Evolutionary conservation across 2,329 filamentous ascomycete species (phyloP), one percentile per base, ranked within the genome.

Genomic region (Ascochyta lentis): DNA sequence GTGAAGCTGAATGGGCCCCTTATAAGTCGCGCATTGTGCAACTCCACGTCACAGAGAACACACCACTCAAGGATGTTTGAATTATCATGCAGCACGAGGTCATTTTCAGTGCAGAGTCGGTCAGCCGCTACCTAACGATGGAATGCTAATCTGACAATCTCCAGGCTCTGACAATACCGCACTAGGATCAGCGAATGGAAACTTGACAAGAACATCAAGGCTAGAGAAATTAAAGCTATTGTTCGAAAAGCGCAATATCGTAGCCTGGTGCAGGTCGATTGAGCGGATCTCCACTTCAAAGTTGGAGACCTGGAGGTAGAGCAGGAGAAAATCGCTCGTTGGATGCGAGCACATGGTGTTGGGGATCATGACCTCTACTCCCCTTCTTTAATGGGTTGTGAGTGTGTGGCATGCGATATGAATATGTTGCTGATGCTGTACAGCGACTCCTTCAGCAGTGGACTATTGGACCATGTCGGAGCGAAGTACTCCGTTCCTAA

Each of bases 151-250:
- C 34, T 39, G 3, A 44, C 15, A 4, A n/a, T 3, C 22, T 2
- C 6, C 26, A 68, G 65, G 22, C 3, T 54, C 34, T 54, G 64
- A 23, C 64, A 69, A 38, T 68, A 68, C 40, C 54, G 60, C 27
- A 59, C 46, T 31, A 60, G 58, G 12, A 59, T 67, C 33, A 63
- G 22, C 13, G 45, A 64, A 38, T 67, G 60, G 66, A 46, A 54
- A 7, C 40, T 56, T 12, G 60, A 64, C 50, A 69, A 67, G 48
- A 66, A 69, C 13, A 35, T 66, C 22, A 69, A 65, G 43, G 22
- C 50, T 0, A 9, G 50, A 4, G 66, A 69, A 45, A 67, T 65
- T 58, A 27, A 54, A 40, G 64, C 65, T 8, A 68, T 69, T 10
- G 61, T 69, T 10, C 44, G 64, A 23, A 66, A 63, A 26, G 54